These are phyloP conservation scores for Ceratocystiopsis sp. DNA, from an alignment of 2,329 filamentous ascomycete species.

Conservation along the genomic window DNA sequence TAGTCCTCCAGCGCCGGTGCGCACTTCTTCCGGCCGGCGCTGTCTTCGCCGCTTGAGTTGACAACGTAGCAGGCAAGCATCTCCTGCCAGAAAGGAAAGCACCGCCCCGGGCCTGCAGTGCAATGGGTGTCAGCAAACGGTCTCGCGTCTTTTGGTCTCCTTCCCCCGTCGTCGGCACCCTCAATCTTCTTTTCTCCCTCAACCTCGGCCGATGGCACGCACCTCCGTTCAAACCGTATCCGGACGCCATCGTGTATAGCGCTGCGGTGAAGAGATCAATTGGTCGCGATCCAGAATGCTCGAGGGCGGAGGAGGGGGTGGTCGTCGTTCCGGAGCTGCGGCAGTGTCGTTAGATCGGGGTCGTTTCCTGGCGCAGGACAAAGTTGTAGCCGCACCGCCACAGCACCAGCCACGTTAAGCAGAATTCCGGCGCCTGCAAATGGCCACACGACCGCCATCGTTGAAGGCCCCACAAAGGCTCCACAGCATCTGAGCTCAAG, in stretches of 20 bases:
- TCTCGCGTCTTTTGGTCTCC: neutral
- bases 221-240: slow-evolving; percentile 71
- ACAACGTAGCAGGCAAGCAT: slow-evolving; percentile 95
- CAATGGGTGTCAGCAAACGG: slow-evolving; percentile 1
- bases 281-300: no score
- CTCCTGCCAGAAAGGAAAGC: slow-evolving; percentile 99
- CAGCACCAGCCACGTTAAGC: slow-evolving; percentile 10
- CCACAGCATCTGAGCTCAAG: no score
- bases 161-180: neutral
- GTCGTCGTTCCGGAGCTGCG: slow-evolving; percentile 1
- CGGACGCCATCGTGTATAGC: slow-evolving; percentile 48
- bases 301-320: no score
- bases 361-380: neutral
- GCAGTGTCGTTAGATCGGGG: neutral
- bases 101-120: slow-evolving; percentile 47
- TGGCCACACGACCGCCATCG: slow-evolving; percentile 1
- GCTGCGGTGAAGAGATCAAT: no score
- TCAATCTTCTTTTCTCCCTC: neutral
- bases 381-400: slow-evolving; percentile 1
- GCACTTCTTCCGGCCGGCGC: slow-evolving; percentile 77
- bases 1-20: slow-evolving; percentile 79
- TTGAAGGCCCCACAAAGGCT: no score
- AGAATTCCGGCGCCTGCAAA: slow-evolving; percentile 10
- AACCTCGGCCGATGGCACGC: slow-evolving; percentile 17
- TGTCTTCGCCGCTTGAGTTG: slow-evolving; percentile 67